Percentiles rank a stretch among this genome's conserved stretches.
Conservation (phyloP, 192 early-diverging fungal species). For the Phycomyces nitens region DNA sequence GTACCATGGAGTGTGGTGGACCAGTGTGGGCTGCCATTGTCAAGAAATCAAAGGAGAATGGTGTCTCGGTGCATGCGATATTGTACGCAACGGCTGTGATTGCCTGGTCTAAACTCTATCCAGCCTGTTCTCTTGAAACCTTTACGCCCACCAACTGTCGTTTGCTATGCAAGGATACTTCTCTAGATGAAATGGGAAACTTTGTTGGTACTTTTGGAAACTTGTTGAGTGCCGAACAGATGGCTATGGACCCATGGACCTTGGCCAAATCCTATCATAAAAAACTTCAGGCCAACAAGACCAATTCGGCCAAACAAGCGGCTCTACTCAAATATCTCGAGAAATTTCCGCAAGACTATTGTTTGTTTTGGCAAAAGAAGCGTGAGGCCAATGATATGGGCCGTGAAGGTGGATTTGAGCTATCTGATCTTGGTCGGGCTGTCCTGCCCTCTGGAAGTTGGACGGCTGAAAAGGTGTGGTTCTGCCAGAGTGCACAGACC, state of each 20-base stretch:
- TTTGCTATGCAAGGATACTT: conserved; percentile 10
- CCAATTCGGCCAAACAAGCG: neutral
- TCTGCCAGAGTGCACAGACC: conserved; percentile 26
- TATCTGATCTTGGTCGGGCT: conserved; percentile 32
- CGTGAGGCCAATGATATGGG: conserved; percentile 22
- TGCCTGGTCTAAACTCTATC: conserved; percentile 18
- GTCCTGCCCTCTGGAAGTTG: neutral
- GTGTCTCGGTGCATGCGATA: conserved; percentile 15
- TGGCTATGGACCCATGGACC: conserved; percentile 11
- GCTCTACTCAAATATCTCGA: conserved; percentile 12
- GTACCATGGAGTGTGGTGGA: neutral
- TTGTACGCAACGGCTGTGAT: neutral
- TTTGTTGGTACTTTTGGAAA: conserved; percentile 24
- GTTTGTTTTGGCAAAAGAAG: conserved; percentile 13
- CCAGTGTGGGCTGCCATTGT: neutral
- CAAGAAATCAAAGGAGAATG: neutral
- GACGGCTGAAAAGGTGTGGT: conserved; percentile 5
- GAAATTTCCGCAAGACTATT: conserved; percentile 18
- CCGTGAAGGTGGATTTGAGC: conserved; percentile 26
- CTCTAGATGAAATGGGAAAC: conserved; percentile 21
- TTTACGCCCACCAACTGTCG: conserved; percentile 29
- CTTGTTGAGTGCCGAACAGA: neutral
- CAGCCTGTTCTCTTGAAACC: neutral
- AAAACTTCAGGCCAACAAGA: conserved; percentile 10
- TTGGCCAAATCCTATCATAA: conserved; percentile 14